phyloP scores from a whole-genome alignment of 2,329 filamentous ascomycete genomes.

The Penicillium sp. region DNA sequence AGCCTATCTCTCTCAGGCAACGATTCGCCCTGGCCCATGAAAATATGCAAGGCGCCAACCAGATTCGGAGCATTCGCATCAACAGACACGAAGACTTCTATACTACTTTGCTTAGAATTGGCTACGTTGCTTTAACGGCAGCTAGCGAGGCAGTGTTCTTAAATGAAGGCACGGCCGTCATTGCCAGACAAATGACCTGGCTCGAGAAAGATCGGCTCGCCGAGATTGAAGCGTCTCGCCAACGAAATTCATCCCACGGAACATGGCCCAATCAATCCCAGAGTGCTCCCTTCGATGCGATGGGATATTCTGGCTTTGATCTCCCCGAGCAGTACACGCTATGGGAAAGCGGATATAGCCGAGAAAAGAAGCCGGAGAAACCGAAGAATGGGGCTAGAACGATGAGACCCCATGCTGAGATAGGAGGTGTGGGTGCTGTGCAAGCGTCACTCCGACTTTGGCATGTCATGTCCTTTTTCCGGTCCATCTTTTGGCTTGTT shows the following conservation, averaged over 20 bases:
- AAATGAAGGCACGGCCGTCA: constrained; percentile 81
- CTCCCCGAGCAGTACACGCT: constrained; percentile 34
- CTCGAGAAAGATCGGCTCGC: constrained; percentile 82
- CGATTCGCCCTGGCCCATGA: constrained; percentile 73
- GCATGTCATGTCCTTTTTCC: constrained; percentile 74
- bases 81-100: constrained; percentile 95
- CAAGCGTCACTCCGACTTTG: constrained; percentile 78
- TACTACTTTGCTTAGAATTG: constrained; percentile 81
- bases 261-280: constrained; percentile 19
- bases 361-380: constrained; percentile 51
- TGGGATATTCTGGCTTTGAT: constrained; percentile 40
- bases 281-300: constrained; percentile 34
- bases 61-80: constrained; percentile 78
- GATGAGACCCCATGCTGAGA: constrained; percentile 40
- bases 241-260: constrained; percentile 26
- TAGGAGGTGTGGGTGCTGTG: constrained; percentile 74
- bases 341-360: constrained; percentile 53
- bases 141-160: constrained; percentile 95
- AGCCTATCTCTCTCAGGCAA: constrained; percentile 56
- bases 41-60: constrained; percentile 91
- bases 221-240: constrained; percentile 66
- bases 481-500: constrained; percentile 71
- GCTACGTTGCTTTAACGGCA: constrained; percentile 86
- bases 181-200: constrained; percentile 80
- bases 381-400: constrained; percentile 38